phyloP scores from a whole-genome alignment of 148 eudicot species.

The Vaccinium vitisidaea region DNA sequence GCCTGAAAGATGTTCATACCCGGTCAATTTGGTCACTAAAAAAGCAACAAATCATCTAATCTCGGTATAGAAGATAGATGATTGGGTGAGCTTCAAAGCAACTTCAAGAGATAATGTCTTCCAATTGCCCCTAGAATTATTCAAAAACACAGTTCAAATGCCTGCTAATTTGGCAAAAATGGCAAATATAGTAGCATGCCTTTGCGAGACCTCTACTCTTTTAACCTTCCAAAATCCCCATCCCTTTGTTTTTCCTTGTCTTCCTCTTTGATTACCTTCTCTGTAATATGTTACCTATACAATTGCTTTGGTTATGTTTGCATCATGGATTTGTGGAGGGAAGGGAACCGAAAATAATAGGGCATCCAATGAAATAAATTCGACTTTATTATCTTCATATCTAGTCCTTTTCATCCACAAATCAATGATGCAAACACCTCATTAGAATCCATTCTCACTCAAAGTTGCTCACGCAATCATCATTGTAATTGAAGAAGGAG shows the following conservation, averaged over 20 bases:
- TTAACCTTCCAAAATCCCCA: background rate
- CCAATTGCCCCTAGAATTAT: background rate
- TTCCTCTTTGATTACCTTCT: background rate
- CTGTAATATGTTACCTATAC: background rate
- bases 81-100: background rate
- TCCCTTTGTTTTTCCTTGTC: background rate
- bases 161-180: background rate
- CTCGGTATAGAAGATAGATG: background rate
- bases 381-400: background rate
- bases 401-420: background rate
- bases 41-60: background rate
- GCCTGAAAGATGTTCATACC: conserved; percentile 48
- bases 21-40: background rate
- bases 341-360: background rate
- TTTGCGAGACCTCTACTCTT: background rate
- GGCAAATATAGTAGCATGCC: background rate
- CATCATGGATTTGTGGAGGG: background rate
- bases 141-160: background rate
- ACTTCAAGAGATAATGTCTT: background rate
- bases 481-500: background rate
- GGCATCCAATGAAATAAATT: background rate
- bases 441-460: background rate
- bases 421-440: background rate
- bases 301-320: background rate
- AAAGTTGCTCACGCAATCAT: background rate